Evolutionary conservation across 495 filamentous ascomycete genomes (phyloP).

Genomic region (Aspergillus incahuasiensis): DNA sequence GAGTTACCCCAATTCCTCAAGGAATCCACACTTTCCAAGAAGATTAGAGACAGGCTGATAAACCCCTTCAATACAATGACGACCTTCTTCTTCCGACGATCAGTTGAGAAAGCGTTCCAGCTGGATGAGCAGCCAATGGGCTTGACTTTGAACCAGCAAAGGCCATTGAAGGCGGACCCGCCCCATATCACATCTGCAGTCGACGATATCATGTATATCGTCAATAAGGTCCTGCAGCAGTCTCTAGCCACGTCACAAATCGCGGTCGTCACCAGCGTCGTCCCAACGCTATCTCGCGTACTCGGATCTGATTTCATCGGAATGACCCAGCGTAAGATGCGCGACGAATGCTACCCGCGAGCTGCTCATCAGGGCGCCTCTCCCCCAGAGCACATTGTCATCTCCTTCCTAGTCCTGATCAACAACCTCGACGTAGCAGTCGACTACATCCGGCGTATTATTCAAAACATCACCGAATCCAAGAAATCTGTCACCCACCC

Average conservation of each 20-base stretch:
- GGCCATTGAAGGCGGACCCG: slow-evolving; percentile 62
- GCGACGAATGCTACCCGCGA: slow-evolving; percentile 86
- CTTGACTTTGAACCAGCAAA: slow-evolving; percentile 66
- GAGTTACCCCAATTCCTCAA: slow-evolving; percentile 62
- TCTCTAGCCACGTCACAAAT: slow-evolving; percentile 80
- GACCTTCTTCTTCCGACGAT: slow-evolving; percentile 92
- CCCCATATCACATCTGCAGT: slow-evolving; percentile 94
- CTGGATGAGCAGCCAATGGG: slow-evolving; percentile 89
- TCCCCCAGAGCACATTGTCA: slow-evolving; percentile 77
- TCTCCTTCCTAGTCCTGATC: slow-evolving; percentile 84
- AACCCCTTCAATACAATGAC: slow-evolving; percentile 82
- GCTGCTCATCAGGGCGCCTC: slow-evolving; percentile 66
- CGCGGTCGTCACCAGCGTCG: slow-evolving; percentile 65
- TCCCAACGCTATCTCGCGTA: slow-evolving; percentile 78
- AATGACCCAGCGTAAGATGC: slow-evolving; percentile 97
- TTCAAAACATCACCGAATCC: slow-evolving; percentile 56
- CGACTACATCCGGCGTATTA: slow-evolving; percentile 85
- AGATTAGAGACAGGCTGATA: slow-evolving; percentile 67
- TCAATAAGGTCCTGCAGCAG: slow-evolving; percentile 83
- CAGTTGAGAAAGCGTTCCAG: slow-evolving; percentile 95
- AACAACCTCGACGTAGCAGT: slow-evolving; percentile 90
- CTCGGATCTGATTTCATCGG: slow-evolving; percentile 89
- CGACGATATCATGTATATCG: slow-evolving; percentile 99
- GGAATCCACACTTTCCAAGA: slow-evolving; percentile 69
- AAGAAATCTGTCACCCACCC: slow-evolving; percentile 27